Base-by-base conservation (phyloP, 495 filamentous ascomycete species). In the Aspergillus cristatus region DNA sequence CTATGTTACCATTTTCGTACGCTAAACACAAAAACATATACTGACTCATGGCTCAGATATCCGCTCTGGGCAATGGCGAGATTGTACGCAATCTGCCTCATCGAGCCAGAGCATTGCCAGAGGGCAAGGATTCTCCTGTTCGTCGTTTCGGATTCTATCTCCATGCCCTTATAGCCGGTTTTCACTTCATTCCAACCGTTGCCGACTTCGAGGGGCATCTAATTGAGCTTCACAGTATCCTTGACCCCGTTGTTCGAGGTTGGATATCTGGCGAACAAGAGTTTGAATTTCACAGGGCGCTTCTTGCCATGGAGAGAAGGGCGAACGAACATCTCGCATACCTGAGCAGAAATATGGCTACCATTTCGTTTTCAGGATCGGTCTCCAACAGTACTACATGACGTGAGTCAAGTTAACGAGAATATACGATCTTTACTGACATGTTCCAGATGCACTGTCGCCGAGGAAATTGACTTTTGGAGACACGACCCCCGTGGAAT, bases 141-240 rank as follows among this genome's bases (percentile, higher is more conserved):
- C 15, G 28, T 43, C 48, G 40, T 32, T 34, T 37, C 30, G 41
- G 28, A 15, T 35, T 14, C 28, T 16, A 12, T 14, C 14, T 55
- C 0, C 42, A 41, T 6, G 35, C 38, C 12, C 28, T 48, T 7
- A 38, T 46, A 14, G 28, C 16, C 3, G 43, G 41, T 16, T 35
- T 40, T 35, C 14, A 15, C 10, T 26, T 47, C 40, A 42, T 14
- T 6, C 47, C 52, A 11, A 41, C 40, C 32, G 13, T 46, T 41
- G 38, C 38, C 14, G 52, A 55, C 43, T 39, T 51, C 12, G 45
- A 55, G 43, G 52, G 48, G 26, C 48, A 40, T 28, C 45, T 48
- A 7, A 51, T 55, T 16, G 45, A 51, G 14, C 38, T 55, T 8
- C 7, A 49, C 11, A 47, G 38, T 29, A 38, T 36, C 8, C 35